Percentiles rank a stretch among this genome's conserved stretches.
phyloP scores from a whole-genome alignment of 768 basidiomycete genomes.

The Omphalotus guepiniiformis region DNA sequence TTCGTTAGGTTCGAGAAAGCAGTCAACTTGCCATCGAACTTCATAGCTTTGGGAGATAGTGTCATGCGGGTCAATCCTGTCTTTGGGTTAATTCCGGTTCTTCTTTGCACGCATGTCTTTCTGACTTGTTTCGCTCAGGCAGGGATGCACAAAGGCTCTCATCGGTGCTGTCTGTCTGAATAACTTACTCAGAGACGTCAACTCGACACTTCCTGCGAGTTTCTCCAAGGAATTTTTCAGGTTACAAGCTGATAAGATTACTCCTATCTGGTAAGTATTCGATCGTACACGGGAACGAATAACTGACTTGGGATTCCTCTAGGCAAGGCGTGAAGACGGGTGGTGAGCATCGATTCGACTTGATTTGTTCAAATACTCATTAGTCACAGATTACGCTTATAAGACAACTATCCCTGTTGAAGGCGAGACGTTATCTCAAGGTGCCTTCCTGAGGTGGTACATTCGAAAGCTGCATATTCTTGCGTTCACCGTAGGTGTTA shows the following conservation, averaged over 20 bases:
- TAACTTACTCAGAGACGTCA: background rate
- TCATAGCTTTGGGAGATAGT: constrained; percentile 16
- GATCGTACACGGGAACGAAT: background rate
- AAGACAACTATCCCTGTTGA: constrained; percentile 10
- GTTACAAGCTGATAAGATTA: constrained; percentile 7
- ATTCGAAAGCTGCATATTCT: constrained; percentile 6
- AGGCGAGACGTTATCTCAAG: constrained; percentile 8
- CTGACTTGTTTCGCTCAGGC: too few relatives aligned
- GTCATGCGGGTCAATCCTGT: too few relatives aligned
- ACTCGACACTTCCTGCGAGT: constrained; percentile 2
- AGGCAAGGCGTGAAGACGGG: background rate
- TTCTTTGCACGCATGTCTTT: too few relatives aligned
- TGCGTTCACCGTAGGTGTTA: constrained; percentile 6
- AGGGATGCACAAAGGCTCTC: constrained; percentile 16
- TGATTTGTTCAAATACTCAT: background rate
- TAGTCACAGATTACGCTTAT: constrained; percentile 12
- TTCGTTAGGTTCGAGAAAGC: constrained; percentile 15
- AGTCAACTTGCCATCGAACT: constrained; percentile 13
- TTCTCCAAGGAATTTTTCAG: constrained; percentile 11
- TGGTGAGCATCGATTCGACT: background rate
- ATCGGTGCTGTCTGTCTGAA: constrained; percentile 14
- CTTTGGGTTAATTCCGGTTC: background rate
- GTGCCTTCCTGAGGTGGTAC: constrained; percentile 10
- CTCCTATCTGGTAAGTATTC: constrained; percentile 6
- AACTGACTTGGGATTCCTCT: background rate